phyloP scores from a whole-genome alignment of 371 early-diverging fungal genomes.

The Dichotomocladium elegans region DNA sequence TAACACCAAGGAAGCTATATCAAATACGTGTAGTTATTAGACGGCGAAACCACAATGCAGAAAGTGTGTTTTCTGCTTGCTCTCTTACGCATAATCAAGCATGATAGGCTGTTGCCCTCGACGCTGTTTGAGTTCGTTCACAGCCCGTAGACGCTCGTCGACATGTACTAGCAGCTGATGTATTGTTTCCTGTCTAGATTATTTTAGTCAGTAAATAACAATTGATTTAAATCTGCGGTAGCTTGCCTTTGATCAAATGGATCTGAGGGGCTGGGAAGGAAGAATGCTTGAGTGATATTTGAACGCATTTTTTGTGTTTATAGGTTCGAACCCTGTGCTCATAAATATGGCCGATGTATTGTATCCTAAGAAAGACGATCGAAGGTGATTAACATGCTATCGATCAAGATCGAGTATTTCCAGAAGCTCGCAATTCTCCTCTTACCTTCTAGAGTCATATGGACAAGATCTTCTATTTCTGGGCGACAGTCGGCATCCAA shows the following conservation, averaged over 20 bases:
- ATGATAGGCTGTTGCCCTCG: neutral
- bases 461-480: neutral
- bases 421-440: neutral
- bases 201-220: neutral
- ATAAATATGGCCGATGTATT: neutral
- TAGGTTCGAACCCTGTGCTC: neutral
- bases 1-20: neutral
- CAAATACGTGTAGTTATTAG: neutral
- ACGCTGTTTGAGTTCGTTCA: neutral
- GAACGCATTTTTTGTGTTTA: no score
- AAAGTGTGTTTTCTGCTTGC: no score
- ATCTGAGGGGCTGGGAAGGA: neutral
- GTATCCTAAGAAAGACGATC: no score
- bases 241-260: neutral
- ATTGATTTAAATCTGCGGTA: neutral
- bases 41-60: neutral
- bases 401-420: neutral
- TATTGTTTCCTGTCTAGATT: neutral
- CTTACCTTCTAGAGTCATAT: neutral
- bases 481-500: no score
- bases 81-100: neutral
- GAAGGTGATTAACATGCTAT: neutral
- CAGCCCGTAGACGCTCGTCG: neutral
- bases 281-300: no score
- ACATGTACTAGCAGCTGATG: neutral